Evolutionary conservation across 148 eudicot species (phyloP).

Genomic region (Cornus controversa): DNA sequence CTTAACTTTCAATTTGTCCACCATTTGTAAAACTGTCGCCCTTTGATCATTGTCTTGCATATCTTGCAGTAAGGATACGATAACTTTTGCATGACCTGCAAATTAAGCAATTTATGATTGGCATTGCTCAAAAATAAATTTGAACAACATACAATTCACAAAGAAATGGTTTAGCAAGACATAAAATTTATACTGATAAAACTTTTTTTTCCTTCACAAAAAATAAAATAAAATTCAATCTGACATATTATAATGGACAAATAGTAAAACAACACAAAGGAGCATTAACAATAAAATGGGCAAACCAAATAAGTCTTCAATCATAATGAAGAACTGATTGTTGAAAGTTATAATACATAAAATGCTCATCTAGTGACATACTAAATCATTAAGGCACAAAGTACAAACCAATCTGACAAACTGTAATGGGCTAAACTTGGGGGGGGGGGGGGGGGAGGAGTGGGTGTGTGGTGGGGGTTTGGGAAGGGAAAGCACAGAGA

Average conservation of each 20-base stretch:
- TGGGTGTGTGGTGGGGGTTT: too few species aligned
- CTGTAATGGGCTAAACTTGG: not conserved
- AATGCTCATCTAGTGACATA: not conserved
- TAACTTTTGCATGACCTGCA: constrained; percentile 71
- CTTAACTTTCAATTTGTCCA: constrained; percentile 82
- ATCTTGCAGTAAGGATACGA: constrained; percentile 68
- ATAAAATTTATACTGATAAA: not conserved
- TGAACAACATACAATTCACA: not conserved
- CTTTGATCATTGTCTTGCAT: constrained; percentile 72
- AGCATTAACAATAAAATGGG: not conserved
- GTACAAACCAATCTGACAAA: not conserved
- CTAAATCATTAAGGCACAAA: not conserved
- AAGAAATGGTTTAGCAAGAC: not conserved
- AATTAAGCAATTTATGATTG: constrained; percentile 7
- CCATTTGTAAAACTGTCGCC: constrained; percentile 78
- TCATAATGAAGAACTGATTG: not conserved
- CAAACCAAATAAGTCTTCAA: not conserved
- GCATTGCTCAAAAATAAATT: not conserved
- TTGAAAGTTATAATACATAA: not conserved
- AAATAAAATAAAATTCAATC: not conserved
- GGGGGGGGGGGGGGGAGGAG: too few species aligned
- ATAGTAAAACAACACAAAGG: not conserved
- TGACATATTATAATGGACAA: not conserved
- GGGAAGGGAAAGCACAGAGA: not conserved
- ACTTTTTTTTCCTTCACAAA: not conserved